Evolutionary conservation across 1,139 yeast genomes (phyloP), one percentile per base, ranked within the genome.

Genomic region (Groenewaldozyma auringiensis): DNA sequence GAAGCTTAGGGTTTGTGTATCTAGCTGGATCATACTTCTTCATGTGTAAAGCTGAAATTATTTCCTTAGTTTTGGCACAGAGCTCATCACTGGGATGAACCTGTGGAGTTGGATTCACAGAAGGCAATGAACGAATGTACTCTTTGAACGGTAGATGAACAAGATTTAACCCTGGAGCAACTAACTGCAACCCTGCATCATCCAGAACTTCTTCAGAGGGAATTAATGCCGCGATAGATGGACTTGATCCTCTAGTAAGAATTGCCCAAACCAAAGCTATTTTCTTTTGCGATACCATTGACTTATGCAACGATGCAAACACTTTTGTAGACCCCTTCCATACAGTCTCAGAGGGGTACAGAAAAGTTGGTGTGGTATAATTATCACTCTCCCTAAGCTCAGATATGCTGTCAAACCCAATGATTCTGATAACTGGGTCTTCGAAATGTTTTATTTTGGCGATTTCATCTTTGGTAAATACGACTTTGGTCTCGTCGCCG

Each of bases 261-360:
- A 81, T 76, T 1, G 95, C 89, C 79, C 88, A 85, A 1, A 83
- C 74, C 8, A 92, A 64, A 0, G 85, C 94, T 55, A 75, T 79
- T 56, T 76, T 76, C 2, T 53, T 70, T 22, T 46, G 43, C 3
- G 48, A 57, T 2, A 68, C 59, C 64, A 94, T 67, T 1, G 82
- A 73, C 44, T 76, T 79, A 58, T 79, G 84, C 6, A 92, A 66
- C 0, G 89, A 74, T 1, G 84, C 71, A 58, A 88, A 76, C 0
- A 94, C 81, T 33, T 77, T 66, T 20, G 72, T 69, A 0, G 96
- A 85, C 16, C 89, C 84, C 17, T 71, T 65, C 51, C 69, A 77
- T 34, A 71, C 73, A 0, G 75, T 76, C 21, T 76, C 79, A 43
- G 74, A 70, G 0, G 87, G 83, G 25, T 72, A 71, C 0, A 92